Evolutionary conservation across 129 eudicot species (phyloP).

Genomic region (Oenanthe sinensis): DNA sequence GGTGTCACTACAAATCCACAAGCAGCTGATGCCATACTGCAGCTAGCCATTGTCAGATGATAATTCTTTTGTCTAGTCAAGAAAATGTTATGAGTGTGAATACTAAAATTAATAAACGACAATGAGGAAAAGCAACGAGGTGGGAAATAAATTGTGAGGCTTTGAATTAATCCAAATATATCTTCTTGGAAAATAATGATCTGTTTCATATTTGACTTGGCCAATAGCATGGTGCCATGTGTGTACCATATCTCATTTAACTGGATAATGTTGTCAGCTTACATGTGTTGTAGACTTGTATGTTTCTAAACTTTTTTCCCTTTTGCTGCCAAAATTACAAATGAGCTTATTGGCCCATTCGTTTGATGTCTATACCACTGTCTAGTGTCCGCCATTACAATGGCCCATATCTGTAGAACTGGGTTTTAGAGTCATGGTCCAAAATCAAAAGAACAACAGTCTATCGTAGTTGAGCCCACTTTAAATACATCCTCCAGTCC

Average conservation of each 20-base stretch:
- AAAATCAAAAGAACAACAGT: no score
- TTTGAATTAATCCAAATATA: slow-evolving; percentile 33
- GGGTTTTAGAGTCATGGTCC: no score
- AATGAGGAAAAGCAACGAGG: background rate
- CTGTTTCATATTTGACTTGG: slow-evolving; percentile 22
- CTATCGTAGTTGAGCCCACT: no score
- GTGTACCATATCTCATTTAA: slow-evolving; percentile 47
- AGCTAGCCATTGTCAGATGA: slow-evolving; percentile 46
- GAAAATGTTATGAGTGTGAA: background rate
- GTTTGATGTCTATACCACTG: no score
- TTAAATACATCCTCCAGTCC: no score
- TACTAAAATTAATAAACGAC: slow-evolving; percentile 6
- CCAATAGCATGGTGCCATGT: slow-evolving; percentile 55
- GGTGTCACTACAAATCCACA: slow-evolving; percentile 57
- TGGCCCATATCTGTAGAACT: no score
- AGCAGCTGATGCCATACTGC: slow-evolving; percentile 78
- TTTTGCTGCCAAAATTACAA: no score
- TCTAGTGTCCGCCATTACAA: no score
- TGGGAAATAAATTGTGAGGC: slow-evolving; percentile 17
- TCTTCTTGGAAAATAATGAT: slow-evolving; percentile 27
- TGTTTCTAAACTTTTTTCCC: background rate
- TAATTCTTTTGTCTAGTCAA: slow-evolving; percentile 5
- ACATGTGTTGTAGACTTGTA: background rate
- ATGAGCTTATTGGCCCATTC: no score
- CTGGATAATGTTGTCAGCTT: slow-evolving; percentile 49